Evolutionary conservation across 352 stramenopile species (phyloP), one percentile per base, ranked within the genome.

Genomic region (Phytophthora pinifolia): DNA sequence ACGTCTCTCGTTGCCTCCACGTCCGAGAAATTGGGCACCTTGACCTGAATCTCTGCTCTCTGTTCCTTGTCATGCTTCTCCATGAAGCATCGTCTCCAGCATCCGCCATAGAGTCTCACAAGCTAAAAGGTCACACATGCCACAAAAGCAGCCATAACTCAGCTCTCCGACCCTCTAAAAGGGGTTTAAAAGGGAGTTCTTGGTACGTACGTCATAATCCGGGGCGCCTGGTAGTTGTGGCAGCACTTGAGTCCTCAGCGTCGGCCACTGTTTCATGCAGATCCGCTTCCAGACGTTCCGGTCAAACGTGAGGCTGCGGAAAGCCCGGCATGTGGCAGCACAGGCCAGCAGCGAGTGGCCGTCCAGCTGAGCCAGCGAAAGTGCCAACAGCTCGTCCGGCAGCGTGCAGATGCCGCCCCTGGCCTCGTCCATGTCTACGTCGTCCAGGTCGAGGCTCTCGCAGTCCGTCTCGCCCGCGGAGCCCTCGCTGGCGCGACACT

Each of bases 21-120:
- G 17, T 63, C 22, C 10, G 62, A 41, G 44, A 91, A 94, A 14
- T 83, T 57, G 5, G 67, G 68, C 31, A 94, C 76, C 29, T 66
- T 45, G 7, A 94, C 78, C 12, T 51, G 60, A 4, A 88, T 71
- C 34, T 89, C 72, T 0, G 74, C 74, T 22, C 74, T 65, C 52
- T 83, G 74, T 34, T 83, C 61, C 13, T 60, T 65, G 2, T 22
- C 27, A 45, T 90, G 75, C 25, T 69, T 63, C 43, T 89, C 74
- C 9, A 82, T 47, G 13, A 81, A 92, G 50, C 81, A 92, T 17
- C 72, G 59, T 42, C 80, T 76, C 83, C 83, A 94, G 37, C 67
- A 78, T 8, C 83, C 81, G 43, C 82, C 75, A 38, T 91, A 94
- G 9, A 90, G 42, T 4, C 80, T 81, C 54, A 92, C 83, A 47